Base-by-base conservation (phyloP, 2,329 filamentous ascomycete genomes). In the Calonectria fujianensis region DNA sequence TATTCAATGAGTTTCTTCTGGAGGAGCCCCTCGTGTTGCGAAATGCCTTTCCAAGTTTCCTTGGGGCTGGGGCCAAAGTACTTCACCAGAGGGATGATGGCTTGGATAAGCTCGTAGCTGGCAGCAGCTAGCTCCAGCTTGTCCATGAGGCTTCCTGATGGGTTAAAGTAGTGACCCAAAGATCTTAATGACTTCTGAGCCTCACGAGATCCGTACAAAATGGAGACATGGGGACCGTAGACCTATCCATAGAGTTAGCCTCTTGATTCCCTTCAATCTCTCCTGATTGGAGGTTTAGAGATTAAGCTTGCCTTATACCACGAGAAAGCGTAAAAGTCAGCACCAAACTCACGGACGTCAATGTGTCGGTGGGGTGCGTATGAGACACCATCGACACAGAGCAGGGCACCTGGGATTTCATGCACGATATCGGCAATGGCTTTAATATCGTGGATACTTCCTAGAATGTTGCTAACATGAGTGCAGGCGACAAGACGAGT, bases 401-500 rank as follows among this genome's bases (percentile, higher is more conserved):
- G 24, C 9, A 63, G 11, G 24, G 57, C 57, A 13, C 57, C 37
- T 1, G 57, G 57, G n/a, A 41, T 29, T n/a, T 41, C 89, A 18
- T 90, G 90, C 2, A 93, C 91, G 0, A 85, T 84, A 0, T 88
- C 82, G 2, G 90, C 87, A 74, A 94, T 90, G 5, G 87, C 84
- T 41, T 86, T 87, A 72, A 94, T 86, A 77, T 93, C 90, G 77
- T 93, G 91, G 76, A 96, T 93, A 0, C 90, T 93, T 9, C 94
- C 94, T 1, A 95, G 88, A 65, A 96, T 91, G 80, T 96, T 96
- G 73, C 91, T 94, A 0, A 91, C 91, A 82, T 96, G 94, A 0
- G 94, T 96, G 83, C 92, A 94, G 3, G 93, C 88, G 0, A 96
- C 93, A 1, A 96, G 87, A 41, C 91, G 90, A 2, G 94, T 96